Conservation (phyloP, 2,329 filamentous ascomycete genomes). For the Beauveria asiatica region DNA sequence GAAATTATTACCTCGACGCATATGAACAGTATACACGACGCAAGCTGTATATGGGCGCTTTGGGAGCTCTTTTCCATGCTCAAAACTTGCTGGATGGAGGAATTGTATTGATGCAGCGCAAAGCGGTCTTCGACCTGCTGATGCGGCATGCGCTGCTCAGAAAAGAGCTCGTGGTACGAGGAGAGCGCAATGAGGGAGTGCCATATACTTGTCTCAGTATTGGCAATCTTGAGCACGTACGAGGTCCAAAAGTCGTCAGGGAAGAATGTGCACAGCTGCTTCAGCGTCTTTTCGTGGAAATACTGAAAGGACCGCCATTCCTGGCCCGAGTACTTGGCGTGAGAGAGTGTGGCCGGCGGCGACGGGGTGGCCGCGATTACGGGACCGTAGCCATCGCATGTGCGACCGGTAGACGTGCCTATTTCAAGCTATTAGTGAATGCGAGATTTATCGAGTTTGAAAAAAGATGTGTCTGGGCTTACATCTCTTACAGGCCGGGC, state of each 20-base stretch:
- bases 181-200: constrained; percentile 11
- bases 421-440: neutral
- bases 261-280: constrained; percentile 8
- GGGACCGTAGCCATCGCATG: constrained; percentile 8
- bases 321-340: neutral
- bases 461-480: neutral
- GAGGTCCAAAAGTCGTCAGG: constrained; percentile 10
- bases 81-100: constrained; percentile 2
- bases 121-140: neutral
- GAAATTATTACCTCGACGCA: constrained; percentile 4
- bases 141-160: neutral
- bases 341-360: neutral
- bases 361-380: neutral
- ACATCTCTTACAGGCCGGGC: constrained; percentile 10
- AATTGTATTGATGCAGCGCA: constrained; percentile 10
- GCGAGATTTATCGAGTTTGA: too few relatives aligned
- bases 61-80: neutral
- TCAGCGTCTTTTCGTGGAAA: constrained; percentile 10
- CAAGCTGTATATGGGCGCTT: constrained; percentile 7
- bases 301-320: constrained; percentile 12
- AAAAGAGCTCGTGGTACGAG: constrained; percentile 9
- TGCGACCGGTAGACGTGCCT: constrained; percentile 11
- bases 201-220: constrained; percentile 10
- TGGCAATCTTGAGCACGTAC: constrained; percentile 10
- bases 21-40: constrained; percentile 10